Conservation (phyloP, 768 basidiomycete species). For the Suillus brevipes region DNA sequence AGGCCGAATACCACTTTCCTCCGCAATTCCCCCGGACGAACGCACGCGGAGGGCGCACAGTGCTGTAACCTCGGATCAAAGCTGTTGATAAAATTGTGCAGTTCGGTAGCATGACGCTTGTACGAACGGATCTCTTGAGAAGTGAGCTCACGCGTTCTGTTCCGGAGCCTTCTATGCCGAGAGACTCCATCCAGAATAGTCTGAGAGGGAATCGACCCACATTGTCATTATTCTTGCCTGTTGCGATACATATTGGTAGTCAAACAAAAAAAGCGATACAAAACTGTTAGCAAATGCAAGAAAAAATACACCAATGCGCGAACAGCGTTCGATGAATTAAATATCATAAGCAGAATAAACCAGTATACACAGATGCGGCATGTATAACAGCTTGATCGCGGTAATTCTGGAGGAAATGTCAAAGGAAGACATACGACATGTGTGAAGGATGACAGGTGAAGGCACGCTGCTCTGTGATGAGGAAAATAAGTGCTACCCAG, state of each 20-base stretch:
- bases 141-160: neutral
- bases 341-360: neutral
- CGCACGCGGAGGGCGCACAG: neutral
- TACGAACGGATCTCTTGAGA: neutral
- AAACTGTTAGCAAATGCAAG: neutral
- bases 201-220: neutral
- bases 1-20: neutral
- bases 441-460: neutral
- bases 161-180: neutral
- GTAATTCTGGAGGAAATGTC: neutral
- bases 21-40: neutral
- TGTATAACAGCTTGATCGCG: neutral
- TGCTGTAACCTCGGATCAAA: neutral
- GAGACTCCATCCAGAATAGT: neutral
- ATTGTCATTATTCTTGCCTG: neutral
- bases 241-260: neutral
- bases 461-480: neutral
- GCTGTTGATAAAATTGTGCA: neutral
- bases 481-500: neutral
- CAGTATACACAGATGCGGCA: neutral
- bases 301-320: neutral
- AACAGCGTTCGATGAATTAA: neutral
- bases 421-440: neutral
- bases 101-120: neutral
- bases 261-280: neutral